Evolutionary conservation across 2,329 filamentous ascomycete species (phyloP), one percentile per base, ranked within the genome.

Genomic region (Talaromyces sp.): DNA sequence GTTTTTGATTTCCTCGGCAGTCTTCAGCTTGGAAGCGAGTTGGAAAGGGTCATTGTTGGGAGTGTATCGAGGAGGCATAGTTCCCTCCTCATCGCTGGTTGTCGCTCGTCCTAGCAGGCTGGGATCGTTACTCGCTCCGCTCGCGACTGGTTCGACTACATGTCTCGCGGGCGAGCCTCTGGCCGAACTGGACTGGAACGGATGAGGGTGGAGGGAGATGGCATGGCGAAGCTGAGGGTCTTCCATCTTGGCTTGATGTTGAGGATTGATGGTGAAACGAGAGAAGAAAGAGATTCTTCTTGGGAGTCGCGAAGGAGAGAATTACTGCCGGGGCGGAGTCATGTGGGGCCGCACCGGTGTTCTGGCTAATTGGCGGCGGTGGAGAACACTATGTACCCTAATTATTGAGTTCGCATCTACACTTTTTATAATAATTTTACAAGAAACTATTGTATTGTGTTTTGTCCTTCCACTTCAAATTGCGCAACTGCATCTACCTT

Each of bases 11-110:
- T 97, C 91, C 18, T 83, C 85, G 33, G 87, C 81, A 23, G 89
- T 87, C 79, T 96, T 98, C 74, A 95, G 85, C 59, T 86, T 87
- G 2, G 85, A 85, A 0, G 90, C 87, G 4, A 98, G 87, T 60
- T 88, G 86, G 76, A 92, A 95, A 0, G 94, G 94, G 69, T 98
- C 94, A 69, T 86, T 89, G 66, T 88, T 86, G 30, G 76, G 75
- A 23, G 82, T 85, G 69, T 88, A 85, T 8, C 81, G 81, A 0
- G 88, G 87, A 0, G 76, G 75, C 10, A 71, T 69, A 50, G 75
- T 73, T n/a, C 72, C 70, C 69, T 84, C 82, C 61, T 81, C 74
- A 64, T 83, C 81, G 50, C 67, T 69, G 64, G 68, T 61, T 27
- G 53, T 61, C 56, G 42, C 61, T 31, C 50, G 14, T 23, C 14